These are phyloP conservation scores for Cicer arietinum DNA, from an alignment of 306 rosid genomes.

Conservation along the genomic window DNA sequence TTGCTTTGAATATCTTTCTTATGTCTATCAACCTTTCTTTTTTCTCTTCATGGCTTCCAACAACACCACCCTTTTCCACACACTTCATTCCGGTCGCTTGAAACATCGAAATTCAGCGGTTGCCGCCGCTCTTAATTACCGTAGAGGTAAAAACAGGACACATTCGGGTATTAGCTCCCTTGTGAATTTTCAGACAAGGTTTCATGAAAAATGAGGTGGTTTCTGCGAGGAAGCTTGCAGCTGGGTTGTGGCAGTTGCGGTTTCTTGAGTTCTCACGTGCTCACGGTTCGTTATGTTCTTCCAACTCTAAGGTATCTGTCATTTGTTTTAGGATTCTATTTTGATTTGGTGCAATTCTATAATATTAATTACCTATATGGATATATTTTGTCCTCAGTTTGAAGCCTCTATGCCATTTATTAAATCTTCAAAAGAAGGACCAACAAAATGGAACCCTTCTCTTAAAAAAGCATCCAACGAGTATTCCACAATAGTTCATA, in stretches of 20 bases:
- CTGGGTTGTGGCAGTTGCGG: constrained; percentile 60
- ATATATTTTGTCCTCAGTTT: constrained; percentile 35
- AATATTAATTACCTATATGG: not conserved
- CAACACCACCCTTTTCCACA: constrained; percentile 34
- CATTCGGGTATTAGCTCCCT: constrained; percentile 7
- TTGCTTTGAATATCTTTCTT: constrained; percentile 7
- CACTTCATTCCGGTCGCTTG: constrained; percentile 10
- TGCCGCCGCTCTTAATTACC: constrained; percentile 1
- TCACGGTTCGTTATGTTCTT: constrained; percentile 1
- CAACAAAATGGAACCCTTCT: constrained; percentile 46
- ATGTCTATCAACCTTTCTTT: constrained; percentile 8
- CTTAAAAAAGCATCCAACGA: constrained; percentile 38
- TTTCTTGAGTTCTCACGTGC: constrained; percentile 41
- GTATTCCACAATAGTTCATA: constrained; percentile 8
- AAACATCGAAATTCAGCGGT: not conserved
- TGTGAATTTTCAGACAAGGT: constrained; percentile 25
- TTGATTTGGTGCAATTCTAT: too few relatives aligned
- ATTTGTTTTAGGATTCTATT: not conserved
- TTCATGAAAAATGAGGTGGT: constrained; percentile 31
- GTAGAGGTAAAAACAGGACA: constrained; percentile 5
- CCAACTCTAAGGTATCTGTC: constrained; percentile 41
- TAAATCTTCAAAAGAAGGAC: constrained; percentile 41
- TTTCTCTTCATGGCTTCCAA: constrained; percentile 41
- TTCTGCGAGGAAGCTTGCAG: constrained; percentile 71
- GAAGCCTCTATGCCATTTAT: constrained; percentile 33